phyloP scores from a whole-genome alignment of 2,329 filamentous ascomycete genomes.

The Blastomyces emzantsi region DNA sequence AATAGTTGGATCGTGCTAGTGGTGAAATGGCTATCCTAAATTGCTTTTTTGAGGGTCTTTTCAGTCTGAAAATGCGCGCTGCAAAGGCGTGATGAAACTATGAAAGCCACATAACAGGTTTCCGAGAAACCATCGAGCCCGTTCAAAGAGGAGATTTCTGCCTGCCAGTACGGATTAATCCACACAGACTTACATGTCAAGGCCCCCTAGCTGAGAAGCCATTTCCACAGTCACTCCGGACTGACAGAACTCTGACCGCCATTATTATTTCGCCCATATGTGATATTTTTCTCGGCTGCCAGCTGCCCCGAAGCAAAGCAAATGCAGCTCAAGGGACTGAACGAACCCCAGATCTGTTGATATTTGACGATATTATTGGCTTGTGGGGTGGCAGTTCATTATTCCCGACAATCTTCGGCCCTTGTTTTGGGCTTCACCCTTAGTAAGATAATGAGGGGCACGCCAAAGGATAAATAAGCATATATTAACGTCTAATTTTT shows the following conservation, averaged over 20 bases:
- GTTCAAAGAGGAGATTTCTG: background rate
- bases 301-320: background rate
- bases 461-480: background rate
- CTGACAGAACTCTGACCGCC: background rate
- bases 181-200: background rate
- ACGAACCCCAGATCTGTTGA: background rate
- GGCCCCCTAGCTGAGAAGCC: background rate
- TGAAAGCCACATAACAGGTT: background rate
- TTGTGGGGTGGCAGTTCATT: background rate
- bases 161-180: too few relatives aligned
- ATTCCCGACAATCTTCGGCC: background rate
- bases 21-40: background rate
- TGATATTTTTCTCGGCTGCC: too few relatives aligned
- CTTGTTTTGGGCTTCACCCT: background rate
- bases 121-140: background rate
- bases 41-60: background rate
- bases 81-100: background rate
- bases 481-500: background rate
- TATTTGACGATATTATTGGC: background rate
- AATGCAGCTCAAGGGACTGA: background rate
- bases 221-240: too few relatives aligned
- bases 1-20: background rate
- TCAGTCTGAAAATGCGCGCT: background rate
- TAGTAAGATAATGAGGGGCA: background rate
- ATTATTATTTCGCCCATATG: too few relatives aligned